These are phyloP conservation scores for Huntiella bhutanensis DNA, from an alignment of 2,329 filamentous ascomycete genomes.

Conservation along the genomic window DNA sequence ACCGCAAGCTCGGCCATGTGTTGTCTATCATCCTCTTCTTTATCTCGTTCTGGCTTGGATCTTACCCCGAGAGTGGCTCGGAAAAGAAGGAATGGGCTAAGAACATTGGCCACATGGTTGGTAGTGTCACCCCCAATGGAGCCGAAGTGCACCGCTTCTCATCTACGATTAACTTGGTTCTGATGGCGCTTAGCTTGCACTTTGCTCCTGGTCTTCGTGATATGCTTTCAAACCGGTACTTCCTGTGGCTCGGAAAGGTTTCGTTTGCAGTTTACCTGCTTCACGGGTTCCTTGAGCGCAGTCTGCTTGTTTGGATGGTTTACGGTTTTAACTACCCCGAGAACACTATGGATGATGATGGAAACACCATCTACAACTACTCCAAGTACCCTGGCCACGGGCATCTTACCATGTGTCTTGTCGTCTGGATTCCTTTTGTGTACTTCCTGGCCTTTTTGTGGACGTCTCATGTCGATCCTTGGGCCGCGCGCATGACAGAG, in stretches of 20 bases:
- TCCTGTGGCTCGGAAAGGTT: conserved; percentile 44
- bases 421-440: conserved; percentile 28
- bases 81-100: conserved; percentile 36
- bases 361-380: conserved; percentile 19
- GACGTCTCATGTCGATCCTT: conserved; percentile 35
- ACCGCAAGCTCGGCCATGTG: conserved; percentile 23
- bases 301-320: conserved; percentile 40
- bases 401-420: conserved; percentile 21
- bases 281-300: conserved; percentile 41
- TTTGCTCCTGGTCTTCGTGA: conserved; percentile 32
- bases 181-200: conserved; percentile 31
- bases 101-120: conserved; percentile 24
- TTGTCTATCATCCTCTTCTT: conserved; percentile 31
- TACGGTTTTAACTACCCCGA: conserved; percentile 26
- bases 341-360: conserved; percentile 20
- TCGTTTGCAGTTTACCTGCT: conserved; percentile 46
- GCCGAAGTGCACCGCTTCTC: conserved; percentile 26
- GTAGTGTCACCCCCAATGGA: conserved; percentile 25
- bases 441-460: conserved; percentile 29
- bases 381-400: conserved; percentile 20
- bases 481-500: conserved; percentile 27
- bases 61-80: conserved; percentile 36
- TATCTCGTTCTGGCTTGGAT: conserved; percentile 36
- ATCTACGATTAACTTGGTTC: conserved; percentile 21
- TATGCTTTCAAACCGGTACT: conserved; percentile 31